Evolutionary conservation across 2,329 filamentous ascomycete species (phyloP).

Genomic region (Calonectria multiphialidica): DNA sequence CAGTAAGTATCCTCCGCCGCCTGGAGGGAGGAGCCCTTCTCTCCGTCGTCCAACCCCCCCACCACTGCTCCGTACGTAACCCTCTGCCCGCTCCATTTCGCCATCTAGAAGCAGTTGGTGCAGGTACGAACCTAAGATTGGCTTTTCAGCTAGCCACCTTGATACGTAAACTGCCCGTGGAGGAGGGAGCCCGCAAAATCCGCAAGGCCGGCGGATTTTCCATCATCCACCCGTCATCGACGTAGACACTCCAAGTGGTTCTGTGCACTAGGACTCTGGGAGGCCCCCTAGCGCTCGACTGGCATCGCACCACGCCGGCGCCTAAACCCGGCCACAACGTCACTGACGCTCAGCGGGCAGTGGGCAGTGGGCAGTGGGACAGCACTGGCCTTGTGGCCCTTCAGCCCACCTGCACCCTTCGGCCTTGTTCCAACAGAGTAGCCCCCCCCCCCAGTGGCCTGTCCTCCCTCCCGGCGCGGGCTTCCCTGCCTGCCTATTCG

Average conservation of each 20-base stretch:
- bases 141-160: neutral
- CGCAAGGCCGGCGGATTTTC: neutral
- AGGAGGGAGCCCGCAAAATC: neutral
- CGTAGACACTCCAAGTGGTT: neutral
- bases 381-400: neutral
- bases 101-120: neutral
- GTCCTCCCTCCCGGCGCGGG: neutral
- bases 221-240: neutral
- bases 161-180: neutral
- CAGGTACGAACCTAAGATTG: slow-evolving; percentile 9
- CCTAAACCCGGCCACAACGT: slow-evolving; percentile 11
- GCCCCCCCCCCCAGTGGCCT: slow-evolving; percentile 4
- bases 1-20: neutral
- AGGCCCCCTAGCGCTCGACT: slow-evolving; percentile 2
- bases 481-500: slow-evolving; percentile 25
- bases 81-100: slow-evolving; percentile 2
- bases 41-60: slow-evolving; percentile 4
- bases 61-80: neutral
- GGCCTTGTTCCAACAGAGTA: neutral
- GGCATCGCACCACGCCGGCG: neutral
- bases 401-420: neutral
- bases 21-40: neutral
- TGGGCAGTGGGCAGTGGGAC: too few species aligned
- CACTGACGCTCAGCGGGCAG: slow-evolving; percentile 10
- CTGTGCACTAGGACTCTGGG: neutral